phyloP scores from a whole-genome alignment of 1,284 basidiomycete species.

The Cutaneotrichosporon dermatis region DNA sequence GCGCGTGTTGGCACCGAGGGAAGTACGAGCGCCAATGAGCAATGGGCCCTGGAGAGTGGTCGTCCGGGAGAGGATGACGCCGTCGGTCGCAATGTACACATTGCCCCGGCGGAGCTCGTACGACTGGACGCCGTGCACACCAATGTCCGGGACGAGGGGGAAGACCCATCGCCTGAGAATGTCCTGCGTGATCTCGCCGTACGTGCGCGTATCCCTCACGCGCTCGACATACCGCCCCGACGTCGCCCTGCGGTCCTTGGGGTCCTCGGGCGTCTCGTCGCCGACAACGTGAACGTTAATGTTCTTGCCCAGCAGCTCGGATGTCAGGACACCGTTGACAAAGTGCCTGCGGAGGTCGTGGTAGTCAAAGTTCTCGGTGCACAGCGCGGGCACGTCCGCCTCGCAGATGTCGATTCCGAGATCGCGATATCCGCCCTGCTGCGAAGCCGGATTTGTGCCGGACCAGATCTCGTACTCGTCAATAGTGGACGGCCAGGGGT shows the following conservation, averaged over 20 bases:
- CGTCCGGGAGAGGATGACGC: slow-evolving; percentile 70
- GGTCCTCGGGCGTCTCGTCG: slow-evolving; percentile 15
- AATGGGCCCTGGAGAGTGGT: slow-evolving; percentile 39
- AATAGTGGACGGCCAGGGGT: slow-evolving; percentile 52
- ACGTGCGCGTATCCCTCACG: slow-evolving; percentile 82
- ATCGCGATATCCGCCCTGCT: slow-evolving; percentile 41
- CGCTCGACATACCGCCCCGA: slow-evolving; percentile 77
- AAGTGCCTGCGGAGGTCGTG: slow-evolving; percentile 87
- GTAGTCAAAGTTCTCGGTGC: slow-evolving; percentile 99
- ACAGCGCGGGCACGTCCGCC: slow-evolving; percentile 73
- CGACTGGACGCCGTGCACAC: slow-evolving; percentile 71
- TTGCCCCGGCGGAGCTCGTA: slow-evolving; percentile 82
- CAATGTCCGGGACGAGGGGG: slow-evolving; percentile 89
- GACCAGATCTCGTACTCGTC: slow-evolving; percentile 82
- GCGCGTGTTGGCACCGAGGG: slow-evolving; percentile 38
- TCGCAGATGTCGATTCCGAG: slow-evolving; percentile 54
- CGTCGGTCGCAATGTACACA: slow-evolving; percentile 74
- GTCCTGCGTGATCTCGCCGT: slow-evolving; percentile 86
- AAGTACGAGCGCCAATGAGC: slow-evolving; percentile 36
- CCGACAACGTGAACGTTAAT: slow-evolving; percentile 83
- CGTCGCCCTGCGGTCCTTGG: slow-evolving; percentile 10
- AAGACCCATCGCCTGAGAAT: slow-evolving; percentile 89
- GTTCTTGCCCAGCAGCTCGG: slow-evolving; percentile 90
- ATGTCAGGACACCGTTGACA: slow-evolving; percentile 92
- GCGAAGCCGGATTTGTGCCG: slow-evolving; percentile 41